phyloP scores from a whole-genome alignment of 768 basidiomycete genomes.

The Lactarius trivialis region DNA sequence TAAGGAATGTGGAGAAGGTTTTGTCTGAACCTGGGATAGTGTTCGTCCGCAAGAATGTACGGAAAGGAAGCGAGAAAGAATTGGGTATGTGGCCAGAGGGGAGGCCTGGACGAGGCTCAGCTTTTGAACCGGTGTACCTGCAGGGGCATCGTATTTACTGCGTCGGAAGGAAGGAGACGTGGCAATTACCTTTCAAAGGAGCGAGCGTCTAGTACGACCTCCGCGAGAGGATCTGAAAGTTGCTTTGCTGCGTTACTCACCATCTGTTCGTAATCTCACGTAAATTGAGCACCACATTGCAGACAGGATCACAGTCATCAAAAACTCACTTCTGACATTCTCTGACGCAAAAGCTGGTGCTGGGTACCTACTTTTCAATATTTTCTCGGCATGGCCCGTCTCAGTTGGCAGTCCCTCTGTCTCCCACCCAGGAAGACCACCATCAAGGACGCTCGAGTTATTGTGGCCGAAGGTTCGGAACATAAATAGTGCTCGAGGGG shows the following conservation, averaged over 20 bases:
- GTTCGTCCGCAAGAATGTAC: slow-evolving; percentile 51
- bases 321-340: slow-evolving; percentile 17
- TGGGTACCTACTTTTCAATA: slow-evolving; percentile 39
- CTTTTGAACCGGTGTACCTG: slow-evolving; percentile 74
- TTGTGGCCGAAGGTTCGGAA: slow-evolving; percentile 88
- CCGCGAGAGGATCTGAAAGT: slow-evolving; percentile 41
- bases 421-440: slow-evolving; percentile 84
- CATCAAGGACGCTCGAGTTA: slow-evolving; percentile 82
- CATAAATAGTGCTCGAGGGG: slow-evolving; percentile 90
- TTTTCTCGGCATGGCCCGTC: slow-evolving; percentile 27
- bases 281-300: slow-evolving; percentile 1
- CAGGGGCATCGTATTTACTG: slow-evolving; percentile 7
- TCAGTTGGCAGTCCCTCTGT: slow-evolving; percentile 57
- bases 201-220: slow-evolving; percentile 85
- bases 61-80: slow-evolving; percentile 82
- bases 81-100: slow-evolving; percentile 90
- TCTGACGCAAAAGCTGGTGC: slow-evolving; percentile 45
- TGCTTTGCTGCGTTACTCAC: slow-evolving; percentile 57
- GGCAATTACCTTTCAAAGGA: slow-evolving; percentile 62
- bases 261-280: slow-evolving; percentile 73
- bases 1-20: slow-evolving; percentile 40
- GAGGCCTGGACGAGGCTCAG: slow-evolving; percentile 85
- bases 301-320: neutral
- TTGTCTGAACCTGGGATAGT: slow-evolving; percentile 30
- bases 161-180: slow-evolving; percentile 2